A percentile compares a stretch with the other conserved stretches of the same genome.
Evolutionary conservation across 2,329 filamentous ascomycete genomes (phyloP).

Genomic region (Alternaria consortialis): DNA sequence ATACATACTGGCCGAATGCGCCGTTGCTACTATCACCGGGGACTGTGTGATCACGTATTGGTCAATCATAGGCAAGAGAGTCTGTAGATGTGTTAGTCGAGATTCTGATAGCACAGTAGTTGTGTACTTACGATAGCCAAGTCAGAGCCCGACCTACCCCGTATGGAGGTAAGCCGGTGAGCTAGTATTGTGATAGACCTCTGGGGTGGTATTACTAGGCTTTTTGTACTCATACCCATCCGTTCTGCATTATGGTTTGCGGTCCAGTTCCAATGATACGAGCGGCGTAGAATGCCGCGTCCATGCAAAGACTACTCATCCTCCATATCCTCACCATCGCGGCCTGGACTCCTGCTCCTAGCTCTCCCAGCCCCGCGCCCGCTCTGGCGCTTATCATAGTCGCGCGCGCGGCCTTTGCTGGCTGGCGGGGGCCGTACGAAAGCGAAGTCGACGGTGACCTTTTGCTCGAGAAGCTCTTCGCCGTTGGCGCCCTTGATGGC

Average conservation of each 20-base stretch:
- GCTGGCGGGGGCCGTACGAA: constrained; percentile 78
- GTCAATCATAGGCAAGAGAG: not conserved
- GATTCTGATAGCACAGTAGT: not conserved
- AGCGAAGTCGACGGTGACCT: constrained; percentile 81
- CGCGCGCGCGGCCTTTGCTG: constrained; percentile 58
- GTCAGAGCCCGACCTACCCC: constrained; percentile 25
- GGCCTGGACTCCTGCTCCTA: constrained; percentile 56
- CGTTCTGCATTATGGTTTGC: not conserved
- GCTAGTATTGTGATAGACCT: constrained; percentile 18
- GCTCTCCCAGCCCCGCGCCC: constrained; percentile 46
- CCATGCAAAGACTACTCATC: constrained; percentile 18
- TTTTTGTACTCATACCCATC: not conserved
- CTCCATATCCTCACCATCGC: constrained; percentile 47
- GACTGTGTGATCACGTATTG: not conserved
- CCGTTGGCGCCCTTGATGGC: constrained; percentile 82
- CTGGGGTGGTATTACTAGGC: not conserved
- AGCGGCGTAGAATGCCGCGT: not conserved
- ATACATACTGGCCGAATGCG: not conserved
- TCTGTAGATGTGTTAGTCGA: constrained; percentile 1
- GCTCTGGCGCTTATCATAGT: constrained; percentile 43
- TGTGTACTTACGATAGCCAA: constrained; percentile 25
- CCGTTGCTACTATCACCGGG: not conserved
- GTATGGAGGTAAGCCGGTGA: constrained; percentile 21
- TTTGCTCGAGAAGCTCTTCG: constrained; percentile 82
- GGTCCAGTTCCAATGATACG: not conserved